These are phyloP conservation scores for Ogataea trehaloabstinens DNA, from an alignment of 805 yeast species.

Conservation along the genomic window DNA sequence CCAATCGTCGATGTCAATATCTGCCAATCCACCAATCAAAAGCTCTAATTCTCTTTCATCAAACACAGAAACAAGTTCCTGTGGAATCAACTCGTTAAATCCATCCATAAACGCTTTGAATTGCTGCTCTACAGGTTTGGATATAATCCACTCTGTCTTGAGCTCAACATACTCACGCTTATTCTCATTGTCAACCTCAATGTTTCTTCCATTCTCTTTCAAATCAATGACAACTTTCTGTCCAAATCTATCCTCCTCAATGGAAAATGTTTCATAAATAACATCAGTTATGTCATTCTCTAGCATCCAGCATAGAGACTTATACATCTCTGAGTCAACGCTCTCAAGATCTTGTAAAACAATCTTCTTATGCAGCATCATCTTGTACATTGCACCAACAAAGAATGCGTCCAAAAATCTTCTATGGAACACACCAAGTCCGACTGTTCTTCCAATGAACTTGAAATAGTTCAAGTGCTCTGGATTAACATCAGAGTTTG, in stretches of 20 bases:
- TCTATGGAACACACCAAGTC: slow-evolving; percentile 97
- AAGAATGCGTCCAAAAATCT: slow-evolving; percentile 97
- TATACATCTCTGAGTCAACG: slow-evolving; percentile 95
- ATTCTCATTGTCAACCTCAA: slow-evolving; percentile 92
- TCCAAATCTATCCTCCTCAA: slow-evolving; percentile 90
- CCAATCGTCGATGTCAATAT: slow-evolving; percentile 98
- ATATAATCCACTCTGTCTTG: slow-evolving; percentile 94
- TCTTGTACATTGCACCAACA: slow-evolving; percentile 96
- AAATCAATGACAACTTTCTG: slow-evolving; percentile 85
- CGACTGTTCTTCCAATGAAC: slow-evolving; percentile 97
- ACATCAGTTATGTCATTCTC: slow-evolving; percentile 34
- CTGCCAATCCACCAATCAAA: slow-evolving; percentile 97
- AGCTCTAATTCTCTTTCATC: slow-evolving; percentile 97
- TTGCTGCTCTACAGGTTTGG: slow-evolving; percentile 90
- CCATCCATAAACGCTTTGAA: slow-evolving; percentile 96
- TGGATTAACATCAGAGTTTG: slow-evolving; percentile 94
- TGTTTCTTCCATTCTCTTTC: slow-evolving; percentile 82
- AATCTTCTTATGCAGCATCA: slow-evolving; percentile 94
- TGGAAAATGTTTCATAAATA: slow-evolving; percentile 82
- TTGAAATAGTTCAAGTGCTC: slow-evolving; percentile 98
- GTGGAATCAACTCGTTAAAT: slow-evolving; percentile 95
- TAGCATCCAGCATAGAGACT: slow-evolving; percentile 87
- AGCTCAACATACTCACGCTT: slow-evolving; percentile 94
- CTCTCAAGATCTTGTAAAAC: slow-evolving; percentile 97
- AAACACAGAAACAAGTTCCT: slow-evolving; percentile 91